phyloP scores from a whole-genome alignment of 192 early-diverging fungal genomes.

The Entrophospora sp. region DNA sequence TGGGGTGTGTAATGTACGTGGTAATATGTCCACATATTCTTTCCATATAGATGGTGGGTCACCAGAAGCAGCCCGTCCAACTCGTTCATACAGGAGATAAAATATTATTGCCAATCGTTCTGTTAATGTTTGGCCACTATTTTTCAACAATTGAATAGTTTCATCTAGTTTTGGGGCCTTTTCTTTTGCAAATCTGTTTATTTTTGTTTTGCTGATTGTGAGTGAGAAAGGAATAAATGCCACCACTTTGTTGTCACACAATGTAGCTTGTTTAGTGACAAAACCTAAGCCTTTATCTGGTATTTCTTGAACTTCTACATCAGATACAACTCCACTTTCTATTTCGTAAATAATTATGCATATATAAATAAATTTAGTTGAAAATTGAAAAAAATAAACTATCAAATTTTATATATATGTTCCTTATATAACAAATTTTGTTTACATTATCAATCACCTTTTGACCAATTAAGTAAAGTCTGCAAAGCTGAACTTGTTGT shows the following conservation, averaged over 20 bases:
- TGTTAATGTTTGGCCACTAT: conserved; percentile 6
- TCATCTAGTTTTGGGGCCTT: conserved; percentile 15
- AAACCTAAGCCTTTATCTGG: conserved; percentile 14
- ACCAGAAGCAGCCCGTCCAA: neutral
- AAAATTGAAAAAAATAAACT: neutral
- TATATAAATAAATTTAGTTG: neutral
- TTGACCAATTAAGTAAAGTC: neutral
- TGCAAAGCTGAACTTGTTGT: neutral
- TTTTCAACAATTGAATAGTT: neutral
- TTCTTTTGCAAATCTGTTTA: conserved; percentile 9
- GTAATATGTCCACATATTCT: conserved; percentile 51
- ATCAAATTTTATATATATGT: neutral
- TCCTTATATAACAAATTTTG: no score
- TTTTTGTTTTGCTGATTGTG: conserved; percentile 3
- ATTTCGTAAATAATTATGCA: neutral
- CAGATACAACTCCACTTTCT: conserved; percentile 6
- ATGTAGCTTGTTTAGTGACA: neutral
- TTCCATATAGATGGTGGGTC: conserved; percentile 26
- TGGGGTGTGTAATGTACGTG: conserved; percentile 31
- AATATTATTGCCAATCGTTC: conserved; percentile 32
- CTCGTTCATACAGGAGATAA: conserved; percentile 34
- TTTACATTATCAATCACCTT: no score
- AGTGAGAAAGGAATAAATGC: neutral
- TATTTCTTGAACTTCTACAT: neutral
- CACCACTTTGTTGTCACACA: conserved; percentile 1